Evolutionary conservation across 192 early-diverging fungal genomes (phyloP).

Genomic region (Rhizophagus prolifer): DNA sequence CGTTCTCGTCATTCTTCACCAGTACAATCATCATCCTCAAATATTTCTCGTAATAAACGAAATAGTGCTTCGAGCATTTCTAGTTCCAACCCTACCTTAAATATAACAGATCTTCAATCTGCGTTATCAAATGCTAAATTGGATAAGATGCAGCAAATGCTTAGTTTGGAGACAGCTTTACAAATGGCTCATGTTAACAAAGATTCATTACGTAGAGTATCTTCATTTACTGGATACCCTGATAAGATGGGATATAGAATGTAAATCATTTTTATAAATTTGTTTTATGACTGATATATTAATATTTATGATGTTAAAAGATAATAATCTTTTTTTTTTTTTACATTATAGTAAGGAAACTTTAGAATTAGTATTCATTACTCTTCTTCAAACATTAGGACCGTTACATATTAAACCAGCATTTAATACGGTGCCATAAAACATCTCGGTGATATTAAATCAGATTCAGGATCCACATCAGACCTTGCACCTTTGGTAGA

Average conservation of each 20-base stretch:
- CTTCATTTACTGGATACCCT: slow-evolving; percentile 63
- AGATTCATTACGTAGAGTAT: slow-evolving; percentile 63
- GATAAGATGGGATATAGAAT: slow-evolving; percentile 57
- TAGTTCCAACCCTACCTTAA: slow-evolving; percentile 5
- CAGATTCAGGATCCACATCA: slow-evolving; percentile 41
- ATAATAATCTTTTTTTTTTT: not conserved
- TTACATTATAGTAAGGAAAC: slow-evolving; percentile 56
- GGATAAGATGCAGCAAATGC: slow-evolving; percentile 58
- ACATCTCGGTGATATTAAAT: slow-evolving; percentile 46
- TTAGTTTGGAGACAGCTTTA: slow-evolving; percentile 80
- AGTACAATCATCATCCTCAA: slow-evolving; percentile 17
- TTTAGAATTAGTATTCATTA: slow-evolving; percentile 77
- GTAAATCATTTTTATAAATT: slow-evolving; percentile 40
- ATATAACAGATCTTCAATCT: slow-evolving; percentile 27
- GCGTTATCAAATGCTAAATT: slow-evolving; percentile 38
- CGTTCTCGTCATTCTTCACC: slow-evolving; percentile 29
- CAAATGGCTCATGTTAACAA: slow-evolving; percentile 90
- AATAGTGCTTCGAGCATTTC: not conserved
- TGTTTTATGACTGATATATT: not conserved
- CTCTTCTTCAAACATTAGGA: slow-evolving; percentile 70
- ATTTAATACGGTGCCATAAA: slow-evolving; percentile 58
- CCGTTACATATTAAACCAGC: slow-evolving; percentile 72
- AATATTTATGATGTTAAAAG: not conserved
- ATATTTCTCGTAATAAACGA: slow-evolving; percentile 17
- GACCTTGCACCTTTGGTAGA: slow-evolving; percentile 66